Conservation (phyloP, 2,329 filamentous ascomycete species). For the Ophiocordyceps camponoti-rufipedis region DNA sequence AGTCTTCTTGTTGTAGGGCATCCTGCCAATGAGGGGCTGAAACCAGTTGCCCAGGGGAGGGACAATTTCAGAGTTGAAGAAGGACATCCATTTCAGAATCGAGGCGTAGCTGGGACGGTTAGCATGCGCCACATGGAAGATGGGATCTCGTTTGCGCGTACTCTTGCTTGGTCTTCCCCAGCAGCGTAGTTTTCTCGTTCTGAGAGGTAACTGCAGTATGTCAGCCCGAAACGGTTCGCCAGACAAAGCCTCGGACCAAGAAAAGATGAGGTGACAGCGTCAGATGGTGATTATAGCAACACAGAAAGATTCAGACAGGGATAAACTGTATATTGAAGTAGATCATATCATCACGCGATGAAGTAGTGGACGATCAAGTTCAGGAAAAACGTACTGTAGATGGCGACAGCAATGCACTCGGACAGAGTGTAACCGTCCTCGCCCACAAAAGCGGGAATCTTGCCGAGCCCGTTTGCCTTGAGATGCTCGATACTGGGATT, state of each 20-base stretch:
- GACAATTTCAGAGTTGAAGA: conserved; percentile 78
- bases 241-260: background rate
- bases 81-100: conserved; percentile 97
- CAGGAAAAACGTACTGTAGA: conserved; percentile 66
- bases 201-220: conserved; percentile 69
- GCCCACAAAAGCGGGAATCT: conserved; percentile 85
- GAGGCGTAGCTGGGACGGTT: conserved; percentile 53
- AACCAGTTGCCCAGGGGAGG: conserved; percentile 60
- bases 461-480: conserved; percentile 73
- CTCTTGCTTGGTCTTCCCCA: conserved; percentile 99
- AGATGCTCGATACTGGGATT: conserved; percentile 60
- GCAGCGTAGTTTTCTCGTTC: conserved; percentile 98
- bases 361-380: background rate
- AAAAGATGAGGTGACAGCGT: conserved; percentile 14
- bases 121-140: conserved; percentile 4
- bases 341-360: conserved; percentile 49
- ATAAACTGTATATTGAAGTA: conserved; percentile 65
- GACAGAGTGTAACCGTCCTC: conserved; percentile 77
- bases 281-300: conserved; percentile 88
- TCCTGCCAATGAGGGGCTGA: conserved; percentile 64
- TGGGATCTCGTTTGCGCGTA: conserved; percentile 22
- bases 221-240: conserved; percentile 10
- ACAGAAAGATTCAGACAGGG: conserved; percentile 85
- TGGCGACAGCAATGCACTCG: conserved; percentile 86
- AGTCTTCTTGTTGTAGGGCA: conserved; percentile 94